Base-by-base conservation (phyloP, 345 rosid species). In the Pelargonium nanum region DNA sequence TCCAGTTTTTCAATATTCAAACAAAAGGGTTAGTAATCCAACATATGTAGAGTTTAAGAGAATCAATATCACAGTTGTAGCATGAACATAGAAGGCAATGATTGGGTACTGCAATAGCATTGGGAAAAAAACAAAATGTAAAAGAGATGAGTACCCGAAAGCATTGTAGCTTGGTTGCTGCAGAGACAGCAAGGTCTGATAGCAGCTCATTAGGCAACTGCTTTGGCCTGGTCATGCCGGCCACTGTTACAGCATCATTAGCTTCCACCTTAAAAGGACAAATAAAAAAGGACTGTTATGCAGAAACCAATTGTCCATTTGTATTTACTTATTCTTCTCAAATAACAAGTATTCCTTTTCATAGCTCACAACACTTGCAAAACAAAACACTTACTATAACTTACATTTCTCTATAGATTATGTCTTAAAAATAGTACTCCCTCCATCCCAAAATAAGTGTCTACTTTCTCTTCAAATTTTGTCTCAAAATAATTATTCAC, bases 101-200 rank as follows among this genome's bases (percentile, higher is more conserved):
- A n/a, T n/a, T n/a, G n/a, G n/a, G n/a, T n/a, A n/a, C n/a, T n/a
- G n/a, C n/a, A n/a, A 16, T 7, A 32, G 22, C n/a, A 15, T 12
- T 61, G 1, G 19, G 58, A 52, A 61, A 64, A 57, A 61, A 56
- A 57, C 20, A 51, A 22, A 59, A 65, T 23, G 60, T 60, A 61
- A 25, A 55, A 58, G 25, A 53, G 19, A 24, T 10, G 10, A 24
- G 72, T 88, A 92, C 99, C 83, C 87, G 69, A 74, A 78, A 92
- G 76, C 88, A 79, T 65, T 87, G 97, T 63, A 89, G 78, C 79
- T 93, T 93, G 69, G 91, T 85, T 55, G 97, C 99, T 24, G 93
- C 81, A 70, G 83, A 93, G 25, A 89, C 96, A 65, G 96, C 78
- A 58, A 80, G 85, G 69, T 89, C 99, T 20, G 97, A 81, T 63